A percentile compares a stretch with the other conserved stretches of the same genome.
These are phyloP conservation scores for Populus euphratica DNA, from an alignment of 345 rosid genomes.

Conservation along the genomic window DNA sequence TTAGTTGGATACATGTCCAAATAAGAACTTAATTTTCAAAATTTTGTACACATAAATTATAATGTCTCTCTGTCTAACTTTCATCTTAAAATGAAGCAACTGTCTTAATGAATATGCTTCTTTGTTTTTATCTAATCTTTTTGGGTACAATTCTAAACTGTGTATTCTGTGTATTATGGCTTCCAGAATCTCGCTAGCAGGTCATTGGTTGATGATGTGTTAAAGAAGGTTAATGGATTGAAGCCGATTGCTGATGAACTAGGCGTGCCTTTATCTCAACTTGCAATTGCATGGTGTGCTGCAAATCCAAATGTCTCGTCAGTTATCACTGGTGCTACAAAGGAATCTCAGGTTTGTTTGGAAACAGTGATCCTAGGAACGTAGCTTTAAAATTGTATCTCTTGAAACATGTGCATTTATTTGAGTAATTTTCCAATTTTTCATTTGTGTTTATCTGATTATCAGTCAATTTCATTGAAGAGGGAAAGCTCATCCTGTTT, in stretches of 20 bases:
- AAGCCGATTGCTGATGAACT: slow-evolving; percentile 98
- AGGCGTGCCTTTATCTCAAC: slow-evolving; percentile 90
- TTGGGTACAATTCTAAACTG: slow-evolving; percentile 9
- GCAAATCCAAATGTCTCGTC: slow-evolving; percentile 93
- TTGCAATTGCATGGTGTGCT: slow-evolving; percentile 99
- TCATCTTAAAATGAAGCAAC: background rate
- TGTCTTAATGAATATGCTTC: background rate
- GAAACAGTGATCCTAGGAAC: background rate
- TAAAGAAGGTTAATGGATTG: slow-evolving; percentile 84
- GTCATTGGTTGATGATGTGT: slow-evolving; percentile 83
- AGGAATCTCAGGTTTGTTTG: slow-evolving; percentile 80
- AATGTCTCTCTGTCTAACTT: background rate
- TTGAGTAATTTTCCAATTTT: background rate
- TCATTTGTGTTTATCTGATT: background rate
- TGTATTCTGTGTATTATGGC: background rate
- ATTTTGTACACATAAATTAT: background rate
- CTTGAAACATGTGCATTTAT: background rate
- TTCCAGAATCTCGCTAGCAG: slow-evolving; percentile 85
- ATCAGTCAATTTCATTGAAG: background rate
- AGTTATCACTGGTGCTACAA: slow-evolving; percentile 93
- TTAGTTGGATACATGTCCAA: background rate
- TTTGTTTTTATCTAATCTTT: background rate
- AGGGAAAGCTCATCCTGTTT: background rate
- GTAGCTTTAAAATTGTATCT: background rate
- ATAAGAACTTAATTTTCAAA: background rate